A percentile compares a stretch with the other conserved stretches of the same genome.
These are phyloP conservation scores for Niebla homalea DNA, from an alignment of 495 filamentous ascomycete genomes.

Conservation along the genomic window DNA sequence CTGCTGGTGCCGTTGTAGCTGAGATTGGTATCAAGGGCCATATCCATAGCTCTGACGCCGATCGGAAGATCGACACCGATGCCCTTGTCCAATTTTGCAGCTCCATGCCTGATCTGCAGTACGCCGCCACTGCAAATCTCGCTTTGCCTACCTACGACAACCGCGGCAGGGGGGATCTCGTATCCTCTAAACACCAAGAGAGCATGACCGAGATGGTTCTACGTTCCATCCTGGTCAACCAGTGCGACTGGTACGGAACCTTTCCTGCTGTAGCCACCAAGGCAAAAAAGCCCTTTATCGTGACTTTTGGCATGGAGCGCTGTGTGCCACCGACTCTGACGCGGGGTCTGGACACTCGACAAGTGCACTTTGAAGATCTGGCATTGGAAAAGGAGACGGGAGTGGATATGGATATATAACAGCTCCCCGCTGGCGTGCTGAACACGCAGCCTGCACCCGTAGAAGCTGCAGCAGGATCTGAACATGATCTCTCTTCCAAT, in stretches of 20 bases:
- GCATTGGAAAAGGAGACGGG: slow-evolving; percentile 1
- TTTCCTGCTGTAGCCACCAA: slow-evolving; percentile 1
- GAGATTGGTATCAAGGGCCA: slow-evolving; percentile 3
- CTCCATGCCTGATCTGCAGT: slow-evolving; percentile 16
- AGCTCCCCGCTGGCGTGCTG: neutral
- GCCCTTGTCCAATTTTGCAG: slow-evolving; percentile 15
- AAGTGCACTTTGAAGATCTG: slow-evolving; percentile 14
- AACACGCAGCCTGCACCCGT: neutral
- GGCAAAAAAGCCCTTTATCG: slow-evolving; percentile 7
- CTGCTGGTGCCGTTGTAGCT: slow-evolving; percentile 4
- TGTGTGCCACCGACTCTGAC: slow-evolving; percentile 19
- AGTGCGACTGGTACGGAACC: slow-evolving; percentile 22
- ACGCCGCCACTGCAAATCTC: slow-evolving; percentile 17
- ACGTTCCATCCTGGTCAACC: slow-evolving; percentile 22
- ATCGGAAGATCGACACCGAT: slow-evolving; percentile 4
- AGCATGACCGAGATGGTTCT: slow-evolving; percentile 18
- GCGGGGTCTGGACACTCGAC: slow-evolving; percentile 6
- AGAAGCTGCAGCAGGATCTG: slow-evolving; percentile 4
- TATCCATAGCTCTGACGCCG: slow-evolving; percentile 4
- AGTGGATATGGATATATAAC: neutral
- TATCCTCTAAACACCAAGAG: slow-evolving; percentile 11
- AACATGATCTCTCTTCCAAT: slow-evolving; percentile 3
- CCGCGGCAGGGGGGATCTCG: slow-evolving; percentile 11
- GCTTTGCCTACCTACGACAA: slow-evolving; percentile 13
- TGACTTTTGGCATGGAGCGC: slow-evolving; percentile 20